Evolutionary conservation across 805 yeast species (phyloP).

Genomic region (Wickerhamiella azymoides): DNA sequence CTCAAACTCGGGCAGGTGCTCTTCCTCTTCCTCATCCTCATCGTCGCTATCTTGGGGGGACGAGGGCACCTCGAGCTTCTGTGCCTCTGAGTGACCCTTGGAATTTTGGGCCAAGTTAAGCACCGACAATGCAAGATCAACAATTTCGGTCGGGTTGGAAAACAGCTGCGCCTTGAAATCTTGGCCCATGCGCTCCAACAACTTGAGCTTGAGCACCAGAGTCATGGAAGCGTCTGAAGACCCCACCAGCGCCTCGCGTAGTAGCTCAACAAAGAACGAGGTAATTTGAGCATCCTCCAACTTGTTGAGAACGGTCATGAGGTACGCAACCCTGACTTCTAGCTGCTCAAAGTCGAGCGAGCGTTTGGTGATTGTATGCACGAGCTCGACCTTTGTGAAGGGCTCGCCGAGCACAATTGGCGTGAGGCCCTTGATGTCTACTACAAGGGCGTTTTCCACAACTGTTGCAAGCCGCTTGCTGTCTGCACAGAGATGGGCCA

Average conservation of each 20-base stretch:
- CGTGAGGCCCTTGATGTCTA: neutral
- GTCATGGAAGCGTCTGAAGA: neutral
- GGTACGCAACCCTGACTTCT: slow-evolving; percentile 31
- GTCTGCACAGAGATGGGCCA: slow-evolving; percentile 7
- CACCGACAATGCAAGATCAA: slow-evolving; percentile 35
- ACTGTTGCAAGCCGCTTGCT: neutral
- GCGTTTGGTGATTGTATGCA: neutral
- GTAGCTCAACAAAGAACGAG: slow-evolving; percentile 34
- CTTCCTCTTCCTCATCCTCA: slow-evolving; percentile 21
- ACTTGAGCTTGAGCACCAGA: slow-evolving; percentile 28
- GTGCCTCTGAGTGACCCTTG: too few species aligned
- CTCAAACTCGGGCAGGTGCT: slow-evolving; percentile 22
- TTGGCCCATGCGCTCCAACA: slow-evolving; percentile 48
- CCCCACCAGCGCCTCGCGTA: slow-evolving; percentile 27
- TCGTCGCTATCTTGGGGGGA: slow-evolving; percentile 15
- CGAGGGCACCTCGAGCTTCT: slow-evolving; percentile 18
- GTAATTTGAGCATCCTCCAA: slow-evolving; percentile 35
- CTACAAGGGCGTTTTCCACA: neutral
- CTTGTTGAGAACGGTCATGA: slow-evolving; percentile 34
- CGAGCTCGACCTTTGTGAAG: neutral
- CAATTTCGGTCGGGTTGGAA: slow-evolving; percentile 42
- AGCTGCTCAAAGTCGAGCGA: slow-evolving; percentile 27
- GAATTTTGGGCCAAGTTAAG: slow-evolving; percentile 20
- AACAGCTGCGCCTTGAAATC: slow-evolving; percentile 44
- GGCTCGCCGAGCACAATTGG: neutral